These are phyloP conservation scores for Sisymbrium irio DNA, from an alignment of 345 rosid genomes.

Conservation along the genomic window DNA sequence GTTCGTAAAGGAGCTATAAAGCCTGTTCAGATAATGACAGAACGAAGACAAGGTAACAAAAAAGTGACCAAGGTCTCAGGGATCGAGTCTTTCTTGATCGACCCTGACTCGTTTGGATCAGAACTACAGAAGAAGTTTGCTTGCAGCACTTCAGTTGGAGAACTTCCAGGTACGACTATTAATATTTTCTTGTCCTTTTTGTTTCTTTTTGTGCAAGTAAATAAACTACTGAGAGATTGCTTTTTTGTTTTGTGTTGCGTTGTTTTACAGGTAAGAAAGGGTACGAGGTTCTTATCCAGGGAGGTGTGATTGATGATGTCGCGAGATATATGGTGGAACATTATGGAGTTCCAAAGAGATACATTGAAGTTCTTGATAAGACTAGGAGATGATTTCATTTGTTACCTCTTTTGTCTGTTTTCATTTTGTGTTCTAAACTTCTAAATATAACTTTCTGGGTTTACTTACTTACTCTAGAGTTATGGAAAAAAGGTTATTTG, in stretches of 20 bases:
- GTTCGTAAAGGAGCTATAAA: slow-evolving; percentile 79
- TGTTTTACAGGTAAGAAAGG: slow-evolving; percentile 93
- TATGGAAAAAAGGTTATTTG: not conserved
- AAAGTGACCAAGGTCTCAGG: slow-evolving; percentile 86
- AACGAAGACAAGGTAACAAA: slow-evolving; percentile 91
- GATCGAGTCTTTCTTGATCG: slow-evolving; percentile 44
- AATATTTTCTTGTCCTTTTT: not conserved
- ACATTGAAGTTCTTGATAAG: slow-evolving; percentile 88
- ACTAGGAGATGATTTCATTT: slow-evolving; percentile 59
- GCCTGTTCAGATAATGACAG: slow-evolving; percentile 82
- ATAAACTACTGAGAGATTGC: not conserved
- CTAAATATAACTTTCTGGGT: not conserved
- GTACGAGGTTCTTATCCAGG: slow-evolving; percentile 82
- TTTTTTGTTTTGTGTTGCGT: not conserved
- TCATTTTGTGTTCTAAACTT: not conserved
- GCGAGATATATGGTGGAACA: slow-evolving; percentile 83
- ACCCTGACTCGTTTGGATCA: slow-evolving; percentile 82
- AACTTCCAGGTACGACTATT: slow-evolving; percentile 63
- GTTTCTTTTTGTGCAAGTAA: not conserved
- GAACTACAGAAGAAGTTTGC: slow-evolving; percentile 98
- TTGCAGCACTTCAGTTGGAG: slow-evolving; percentile 82
- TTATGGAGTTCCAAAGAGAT: slow-evolving; percentile 80
- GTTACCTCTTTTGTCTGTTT: not conserved
- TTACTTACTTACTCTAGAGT: not conserved
- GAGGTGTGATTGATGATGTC: slow-evolving; percentile 84